A percentile compares a stretch with the other conserved stretches of the same genome.
phyloP scores from a whole-genome alignment of 2,329 filamentous ascomycete species.

The Diaporthe eres region DNA sequence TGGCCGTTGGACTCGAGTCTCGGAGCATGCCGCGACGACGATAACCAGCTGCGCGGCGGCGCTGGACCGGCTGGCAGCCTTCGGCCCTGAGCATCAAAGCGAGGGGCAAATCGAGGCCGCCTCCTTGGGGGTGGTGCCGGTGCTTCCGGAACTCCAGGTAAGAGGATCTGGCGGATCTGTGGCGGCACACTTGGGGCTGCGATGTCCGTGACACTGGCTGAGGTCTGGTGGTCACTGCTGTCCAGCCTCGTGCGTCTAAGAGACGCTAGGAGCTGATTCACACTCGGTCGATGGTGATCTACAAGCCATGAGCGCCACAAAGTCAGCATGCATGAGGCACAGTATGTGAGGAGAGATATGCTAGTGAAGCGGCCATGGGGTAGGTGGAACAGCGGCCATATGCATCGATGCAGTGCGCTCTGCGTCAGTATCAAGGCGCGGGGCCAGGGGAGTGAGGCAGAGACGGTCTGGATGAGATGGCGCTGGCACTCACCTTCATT shows the following conservation, averaged over 20 bases:
- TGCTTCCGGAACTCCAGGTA: constrained; percentile 67
- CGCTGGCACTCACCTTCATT: constrained; percentile 37
- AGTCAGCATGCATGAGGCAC: constrained; percentile 14
- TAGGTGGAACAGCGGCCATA: constrained; percentile 4
- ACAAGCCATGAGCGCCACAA: constrained; percentile 40
- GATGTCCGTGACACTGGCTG: constrained; percentile 42
- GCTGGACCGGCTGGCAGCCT: constrained; percentile 71
- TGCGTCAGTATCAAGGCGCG: neutral
- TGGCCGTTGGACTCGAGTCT: constrained; percentile 21
- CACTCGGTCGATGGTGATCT: constrained; percentile 58
- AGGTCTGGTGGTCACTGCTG: constrained; percentile 38
- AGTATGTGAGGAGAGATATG: neutral
- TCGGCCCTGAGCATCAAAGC: constrained; percentile 63
- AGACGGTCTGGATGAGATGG: neutral
- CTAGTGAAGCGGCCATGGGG: neutral
- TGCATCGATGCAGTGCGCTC: constrained; percentile 25
- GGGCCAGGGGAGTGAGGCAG: constrained; percentile 1
- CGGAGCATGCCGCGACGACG: constrained; percentile 50
- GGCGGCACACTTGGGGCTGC: constrained; percentile 70
- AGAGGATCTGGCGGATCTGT: constrained; percentile 69
- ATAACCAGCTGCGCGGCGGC: constrained; percentile 71
- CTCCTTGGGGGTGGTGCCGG: constrained; percentile 65
- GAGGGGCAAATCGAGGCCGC: constrained; percentile 56
- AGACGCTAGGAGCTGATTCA: constrained; percentile 73
- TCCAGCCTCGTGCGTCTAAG: constrained; percentile 63